phyloP scores from a whole-genome alignment of 2,329 filamentous ascomycete genomes.

The Diaporthe ampelina region DNA sequence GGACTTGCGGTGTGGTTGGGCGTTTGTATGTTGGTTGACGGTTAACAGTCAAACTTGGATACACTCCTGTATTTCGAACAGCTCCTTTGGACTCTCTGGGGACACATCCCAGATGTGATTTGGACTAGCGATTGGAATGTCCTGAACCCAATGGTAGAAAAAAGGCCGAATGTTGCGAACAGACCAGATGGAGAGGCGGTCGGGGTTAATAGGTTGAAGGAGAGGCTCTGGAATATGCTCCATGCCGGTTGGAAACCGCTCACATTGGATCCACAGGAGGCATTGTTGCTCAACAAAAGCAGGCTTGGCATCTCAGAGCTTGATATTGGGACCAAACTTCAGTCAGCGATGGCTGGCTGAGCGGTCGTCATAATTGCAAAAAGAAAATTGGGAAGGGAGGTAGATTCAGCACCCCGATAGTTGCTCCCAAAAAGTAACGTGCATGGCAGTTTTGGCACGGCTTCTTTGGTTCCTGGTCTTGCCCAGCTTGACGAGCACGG shows the following conservation, averaged over 20 bases:
- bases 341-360: not conserved
- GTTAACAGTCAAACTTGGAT: not conserved
- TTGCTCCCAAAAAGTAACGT: conserved; percentile 14
- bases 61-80: conserved; percentile 6
- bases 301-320: not conserved
- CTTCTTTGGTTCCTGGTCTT: not conserved
- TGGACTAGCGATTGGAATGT: not conserved
- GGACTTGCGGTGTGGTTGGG: conserved; percentile 22
- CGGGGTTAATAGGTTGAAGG: not conserved
- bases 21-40: not conserved
- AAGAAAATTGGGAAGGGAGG: not conserved
- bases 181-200: not conserved
- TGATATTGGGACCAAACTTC: not conserved
- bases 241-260: conserved; percentile 24
- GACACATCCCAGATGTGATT: not conserved
- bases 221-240: conserved; percentile 12
- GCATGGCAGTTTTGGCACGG: not conserved
- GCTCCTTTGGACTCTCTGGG: not conserved
- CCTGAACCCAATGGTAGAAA: not conserved
- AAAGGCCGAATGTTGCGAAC: not conserved
- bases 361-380: not conserved
- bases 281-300: conserved; percentile 5
- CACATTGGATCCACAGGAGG: not conserved
- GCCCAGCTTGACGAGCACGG: not conserved
- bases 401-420: not conserved